Evolutionary conservation across 768 basidiomycete genomes (phyloP).

Genomic region (Cubamyces lactineus): DNA sequence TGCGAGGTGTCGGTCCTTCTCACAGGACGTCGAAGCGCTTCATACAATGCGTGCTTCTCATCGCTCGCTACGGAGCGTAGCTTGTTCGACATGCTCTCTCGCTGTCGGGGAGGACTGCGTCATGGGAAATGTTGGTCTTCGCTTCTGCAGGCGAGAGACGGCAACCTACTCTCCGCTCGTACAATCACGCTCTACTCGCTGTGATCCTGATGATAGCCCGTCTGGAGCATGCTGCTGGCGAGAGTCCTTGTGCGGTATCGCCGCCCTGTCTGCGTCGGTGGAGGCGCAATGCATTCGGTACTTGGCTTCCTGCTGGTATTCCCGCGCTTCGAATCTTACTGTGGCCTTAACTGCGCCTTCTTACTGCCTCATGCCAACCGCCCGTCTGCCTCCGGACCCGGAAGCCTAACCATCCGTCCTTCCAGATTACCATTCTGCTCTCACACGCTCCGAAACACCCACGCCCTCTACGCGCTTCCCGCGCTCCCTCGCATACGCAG

Average conservation of each 20-base stretch:
- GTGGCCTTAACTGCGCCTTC: background rate
- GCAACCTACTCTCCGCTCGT: background rate
- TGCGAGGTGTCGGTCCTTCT: slow-evolving; percentile 5
- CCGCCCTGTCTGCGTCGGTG: too few species aligned
- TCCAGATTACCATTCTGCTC: background rate
- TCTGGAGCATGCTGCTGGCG: background rate
- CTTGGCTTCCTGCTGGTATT: background rate
- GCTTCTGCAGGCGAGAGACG: background rate
- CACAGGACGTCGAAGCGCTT: slow-evolving; percentile 9
- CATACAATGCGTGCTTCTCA: slow-evolving; percentile 7
- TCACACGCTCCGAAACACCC: background rate
- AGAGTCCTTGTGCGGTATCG: too few species aligned
- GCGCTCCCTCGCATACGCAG: slow-evolving; percentile 15
- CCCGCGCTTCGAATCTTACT: background rate
- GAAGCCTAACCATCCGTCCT: slow-evolving; percentile 1
- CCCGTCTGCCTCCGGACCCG: background rate
- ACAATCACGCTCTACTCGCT: background rate
- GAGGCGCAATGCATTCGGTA: background rate
- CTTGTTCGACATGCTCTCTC: background rate
- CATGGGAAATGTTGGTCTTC: slow-evolving; percentile 3
- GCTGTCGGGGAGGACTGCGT: slow-evolving; percentile 9
- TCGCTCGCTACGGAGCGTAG: background rate
- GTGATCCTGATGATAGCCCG: background rate
- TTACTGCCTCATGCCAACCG: background rate
- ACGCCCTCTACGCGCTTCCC: slow-evolving; percentile 3